Conservation (phyloP, 805 yeast genomes). For the Candida dajiaensis region DNA sequence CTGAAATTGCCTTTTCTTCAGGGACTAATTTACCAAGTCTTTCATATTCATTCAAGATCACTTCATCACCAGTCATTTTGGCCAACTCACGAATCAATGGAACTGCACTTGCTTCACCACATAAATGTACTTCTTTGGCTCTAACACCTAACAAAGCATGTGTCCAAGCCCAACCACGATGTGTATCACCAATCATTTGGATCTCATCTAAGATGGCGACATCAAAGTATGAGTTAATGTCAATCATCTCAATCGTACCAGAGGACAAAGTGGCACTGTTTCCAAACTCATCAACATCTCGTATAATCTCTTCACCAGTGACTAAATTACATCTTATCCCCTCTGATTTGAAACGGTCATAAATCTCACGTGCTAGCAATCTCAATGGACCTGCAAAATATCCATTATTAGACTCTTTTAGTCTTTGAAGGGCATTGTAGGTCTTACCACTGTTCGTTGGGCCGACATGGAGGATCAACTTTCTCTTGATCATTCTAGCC, state of each 20-base stretch:
- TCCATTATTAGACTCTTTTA: slow-evolving; percentile 65
- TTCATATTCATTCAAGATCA: slow-evolving; percentile 63
- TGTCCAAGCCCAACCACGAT: slow-evolving; percentile 93
- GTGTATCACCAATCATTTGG: slow-evolving; percentile 81
- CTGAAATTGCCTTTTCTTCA: slow-evolving; percentile 33
- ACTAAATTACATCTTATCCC: slow-evolving; percentile 72
- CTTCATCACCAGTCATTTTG: slow-evolving; percentile 69
- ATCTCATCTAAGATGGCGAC: slow-evolving; percentile 93
- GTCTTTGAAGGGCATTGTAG: slow-evolving; percentile 65
- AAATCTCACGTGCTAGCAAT: slow-evolving; percentile 84
- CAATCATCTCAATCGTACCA: slow-evolving; percentile 93
- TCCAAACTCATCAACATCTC: slow-evolving; percentile 64
- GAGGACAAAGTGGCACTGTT: slow-evolving; percentile 69
- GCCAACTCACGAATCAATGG: slow-evolving; percentile 55
- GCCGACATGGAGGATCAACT: slow-evolving; percentile 89
- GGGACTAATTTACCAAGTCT: slow-evolving; percentile 70
- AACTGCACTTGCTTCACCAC: slow-evolving; percentile 91
- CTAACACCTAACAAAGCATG: slow-evolving; percentile 80
- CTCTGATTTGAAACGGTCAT: slow-evolving; percentile 66
- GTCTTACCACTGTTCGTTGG: slow-evolving; percentile 98
- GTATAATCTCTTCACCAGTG: slow-evolving; percentile 93
- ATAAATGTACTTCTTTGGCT: slow-evolving; percentile 81
- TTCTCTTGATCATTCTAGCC: slow-evolving; percentile 74
- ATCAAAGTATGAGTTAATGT: slow-evolving; percentile 62
- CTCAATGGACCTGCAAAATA: slow-evolving; percentile 94